phyloP scores from a whole-genome alignment of 2,329 filamentous ascomycete species.

The Triangularia setosa region DNA sequence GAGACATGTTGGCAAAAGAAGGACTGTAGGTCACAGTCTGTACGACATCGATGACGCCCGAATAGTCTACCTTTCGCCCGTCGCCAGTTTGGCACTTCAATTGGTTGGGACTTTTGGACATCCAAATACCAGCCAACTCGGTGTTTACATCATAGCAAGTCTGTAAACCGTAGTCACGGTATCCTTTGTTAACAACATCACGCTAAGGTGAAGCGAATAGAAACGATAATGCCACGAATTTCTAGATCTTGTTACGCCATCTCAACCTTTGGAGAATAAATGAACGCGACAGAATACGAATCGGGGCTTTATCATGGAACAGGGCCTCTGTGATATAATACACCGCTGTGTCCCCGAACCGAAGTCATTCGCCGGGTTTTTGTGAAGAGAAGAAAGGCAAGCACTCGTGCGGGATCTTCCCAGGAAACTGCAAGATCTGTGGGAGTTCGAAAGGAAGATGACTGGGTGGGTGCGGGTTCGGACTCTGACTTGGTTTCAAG shows the following conservation, averaged over 20 bases:
- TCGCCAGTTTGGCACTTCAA: background rate
- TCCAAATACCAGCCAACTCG: background rate
- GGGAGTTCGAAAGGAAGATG: background rate
- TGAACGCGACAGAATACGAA: background rate
- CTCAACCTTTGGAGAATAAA: background rate
- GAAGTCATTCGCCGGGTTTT: background rate
- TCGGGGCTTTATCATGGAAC: too few relatives aligned
- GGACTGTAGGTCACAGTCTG: constrained; percentile 36
- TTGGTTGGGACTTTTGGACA: background rate
- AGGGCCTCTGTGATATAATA: too few relatives aligned
- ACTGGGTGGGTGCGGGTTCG: background rate
- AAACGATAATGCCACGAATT: background rate
- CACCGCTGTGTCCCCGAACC: background rate
- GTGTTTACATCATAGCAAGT: background rate
- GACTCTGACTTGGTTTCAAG: background rate
- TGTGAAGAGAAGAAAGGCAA: too few relatives aligned
- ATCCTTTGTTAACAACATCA: background rate
- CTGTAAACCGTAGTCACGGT: background rate
- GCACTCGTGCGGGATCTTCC: too few relatives aligned
- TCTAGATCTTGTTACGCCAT: background rate
- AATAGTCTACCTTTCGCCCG: background rate
- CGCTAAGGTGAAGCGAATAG: background rate
- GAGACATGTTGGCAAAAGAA: constrained; percentile 69
- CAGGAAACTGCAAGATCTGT: too few relatives aligned
- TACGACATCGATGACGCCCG: background rate